A percentile compares a stretch with the other conserved stretches of the same genome.
phyloP scores from a whole-genome alignment of 1,139 yeast species.

The Trichomonascaceae sp. region DNA sequence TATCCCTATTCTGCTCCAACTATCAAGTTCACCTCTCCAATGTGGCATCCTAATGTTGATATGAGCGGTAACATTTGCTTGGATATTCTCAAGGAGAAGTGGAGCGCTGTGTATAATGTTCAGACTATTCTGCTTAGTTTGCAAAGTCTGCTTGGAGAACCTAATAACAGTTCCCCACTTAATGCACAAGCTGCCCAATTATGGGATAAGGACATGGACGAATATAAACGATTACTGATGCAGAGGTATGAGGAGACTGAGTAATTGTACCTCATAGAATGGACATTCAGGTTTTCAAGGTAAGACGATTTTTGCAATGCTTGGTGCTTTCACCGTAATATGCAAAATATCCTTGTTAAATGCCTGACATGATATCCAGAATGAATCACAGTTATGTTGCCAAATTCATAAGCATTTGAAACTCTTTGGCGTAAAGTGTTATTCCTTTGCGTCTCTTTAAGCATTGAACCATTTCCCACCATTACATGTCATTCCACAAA shows the following conservation, averaged over 20 bases:
- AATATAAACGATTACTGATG: slow-evolving; percentile 41
- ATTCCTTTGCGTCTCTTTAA: not conserved
- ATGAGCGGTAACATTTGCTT: slow-evolving; percentile 57
- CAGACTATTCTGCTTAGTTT: slow-evolving; percentile 54
- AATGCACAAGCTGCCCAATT: slow-evolving; percentile 47
- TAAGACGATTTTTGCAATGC: not conserved
- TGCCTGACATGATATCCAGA: not conserved
- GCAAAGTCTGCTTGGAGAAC: slow-evolving; percentile 52
- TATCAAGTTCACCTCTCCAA: slow-evolving; percentile 55
- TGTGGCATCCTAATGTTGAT: slow-evolving; percentile 71
- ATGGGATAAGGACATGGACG: slow-evolving; percentile 42
- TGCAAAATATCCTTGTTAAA: not conserved
- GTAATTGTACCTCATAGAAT: slow-evolving; percentile 25
- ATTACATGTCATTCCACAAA: no score
- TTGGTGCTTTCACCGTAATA: not conserved
- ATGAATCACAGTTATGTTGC: not conserved
- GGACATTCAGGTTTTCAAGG: not conserved
- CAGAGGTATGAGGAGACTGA: slow-evolving; percentile 39
- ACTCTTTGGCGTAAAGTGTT: not conserved
- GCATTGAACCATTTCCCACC: not conserved
- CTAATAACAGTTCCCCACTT: slow-evolving; percentile 47
- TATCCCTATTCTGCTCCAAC: slow-evolving; percentile 60
- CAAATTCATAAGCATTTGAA: not conserved
- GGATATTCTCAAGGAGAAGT: slow-evolving; percentile 51
- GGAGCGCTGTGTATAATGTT: slow-evolving; percentile 66